Percentiles rank a stretch among this genome's conserved stretches.
These are phyloP conservation scores for Nannochloropsis salina DNA, from an alignment of 108 stramenopile species.

Conservation along the genomic window DNA sequence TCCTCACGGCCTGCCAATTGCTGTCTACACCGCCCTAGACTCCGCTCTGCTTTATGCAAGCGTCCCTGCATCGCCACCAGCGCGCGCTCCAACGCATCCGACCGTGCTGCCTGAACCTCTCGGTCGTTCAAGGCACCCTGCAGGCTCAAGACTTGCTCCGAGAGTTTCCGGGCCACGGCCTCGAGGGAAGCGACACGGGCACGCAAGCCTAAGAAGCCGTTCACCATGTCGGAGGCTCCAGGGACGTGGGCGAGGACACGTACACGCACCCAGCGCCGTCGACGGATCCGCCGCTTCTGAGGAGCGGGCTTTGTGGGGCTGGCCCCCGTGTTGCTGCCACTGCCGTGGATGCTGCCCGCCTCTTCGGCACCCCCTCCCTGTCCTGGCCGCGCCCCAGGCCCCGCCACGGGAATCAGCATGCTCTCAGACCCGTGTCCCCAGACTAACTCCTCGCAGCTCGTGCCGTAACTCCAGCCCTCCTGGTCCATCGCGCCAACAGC, in stretches of 20 bases:
- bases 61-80: not conserved
- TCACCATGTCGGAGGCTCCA: conserved; percentile 4
- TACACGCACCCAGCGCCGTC: not conserved
- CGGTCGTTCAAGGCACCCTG: not conserved
- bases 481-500: not conserved
- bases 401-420: not conserved
- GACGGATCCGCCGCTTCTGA: not conserved
- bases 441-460: conserved; percentile 12
- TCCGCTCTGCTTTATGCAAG: not conserved
- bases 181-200: not conserved
- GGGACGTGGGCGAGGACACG: not conserved
- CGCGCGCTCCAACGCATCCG: not conserved
- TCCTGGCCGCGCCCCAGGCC: too few relatives aligned
- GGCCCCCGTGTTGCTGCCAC: not conserved
- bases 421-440: not conserved
- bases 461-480: conserved; percentile 17
- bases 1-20: not conserved
- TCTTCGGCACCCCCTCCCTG: not conserved
- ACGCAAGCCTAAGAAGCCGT: not conserved
- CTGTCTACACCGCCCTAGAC: not conserved
- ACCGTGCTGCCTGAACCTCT: not conserved
- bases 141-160: not conserved
- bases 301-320: not conserved
- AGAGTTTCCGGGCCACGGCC: not conserved
- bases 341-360: not conserved